phyloP scores from a whole-genome alignment of 306 rosid species.

The Potentilla sterilis region DNA sequence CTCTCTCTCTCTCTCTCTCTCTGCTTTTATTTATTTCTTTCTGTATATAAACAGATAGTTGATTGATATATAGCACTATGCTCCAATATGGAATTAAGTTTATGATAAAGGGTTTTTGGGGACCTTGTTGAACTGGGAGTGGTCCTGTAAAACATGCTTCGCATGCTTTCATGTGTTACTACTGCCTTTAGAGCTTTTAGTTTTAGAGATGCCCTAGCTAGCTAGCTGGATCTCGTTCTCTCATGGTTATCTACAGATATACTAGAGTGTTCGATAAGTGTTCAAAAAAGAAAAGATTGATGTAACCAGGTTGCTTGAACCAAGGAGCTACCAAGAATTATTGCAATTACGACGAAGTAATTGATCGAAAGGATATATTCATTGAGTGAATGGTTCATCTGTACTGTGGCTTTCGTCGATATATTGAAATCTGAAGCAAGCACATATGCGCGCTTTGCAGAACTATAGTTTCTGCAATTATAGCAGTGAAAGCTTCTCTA shows the following conservation, averaged over 20 bases:
- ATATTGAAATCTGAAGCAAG: background rate
- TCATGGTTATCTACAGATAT: background rate
- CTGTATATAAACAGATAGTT: background rate
- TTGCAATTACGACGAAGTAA: background rate
- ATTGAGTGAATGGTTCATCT: background rate
- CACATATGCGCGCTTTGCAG: background rate
- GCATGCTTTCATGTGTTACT: background rate
- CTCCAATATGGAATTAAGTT: background rate
- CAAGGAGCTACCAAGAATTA: background rate
- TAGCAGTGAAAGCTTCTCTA: background rate
- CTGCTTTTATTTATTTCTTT: background rate
- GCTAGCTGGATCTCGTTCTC: background rate
- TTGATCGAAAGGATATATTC: background rate
- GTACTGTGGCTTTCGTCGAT: background rate
- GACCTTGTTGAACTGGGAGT: constrained; percentile 1
- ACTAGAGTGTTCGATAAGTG: constrained; percentile 8
- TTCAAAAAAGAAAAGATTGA: constrained; percentile 6
- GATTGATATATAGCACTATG: background rate
- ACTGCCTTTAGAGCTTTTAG: constrained; percentile 8
- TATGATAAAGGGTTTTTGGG: background rate
- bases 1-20: background rate
- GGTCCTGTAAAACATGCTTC: constrained; percentile 27
- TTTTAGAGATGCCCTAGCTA: background rate
- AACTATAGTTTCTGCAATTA: background rate
- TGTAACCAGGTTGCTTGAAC: background rate